Evolutionary conservation across 23 red algal species (phyloP).

Genomic region (Gracilaria caudata): DNA sequence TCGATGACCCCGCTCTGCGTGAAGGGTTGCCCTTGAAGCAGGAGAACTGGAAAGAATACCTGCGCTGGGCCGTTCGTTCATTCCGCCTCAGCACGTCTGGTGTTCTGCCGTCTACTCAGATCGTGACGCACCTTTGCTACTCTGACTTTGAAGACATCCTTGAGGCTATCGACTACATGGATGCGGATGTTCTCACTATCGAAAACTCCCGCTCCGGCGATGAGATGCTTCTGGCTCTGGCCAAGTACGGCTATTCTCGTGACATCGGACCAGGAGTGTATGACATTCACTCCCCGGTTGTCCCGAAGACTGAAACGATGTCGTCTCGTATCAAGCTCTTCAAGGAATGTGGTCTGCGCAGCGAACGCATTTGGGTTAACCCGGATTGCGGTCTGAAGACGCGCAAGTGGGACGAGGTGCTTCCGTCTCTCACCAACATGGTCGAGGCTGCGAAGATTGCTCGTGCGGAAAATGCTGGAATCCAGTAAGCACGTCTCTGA

Average conservation of each 20-base stretch:
- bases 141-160: conserved; percentile 92
- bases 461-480: conserved; percentile 20
- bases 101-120: conserved; percentile 67
- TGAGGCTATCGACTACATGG: conserved; percentile 79
- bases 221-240: conserved; percentile 78
- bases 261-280: conserved; percentile 93
- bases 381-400: conserved; percentile 96
- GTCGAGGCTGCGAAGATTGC: conserved; percentile 67
- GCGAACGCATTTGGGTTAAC: conserved; percentile 82
- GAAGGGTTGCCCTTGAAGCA: conserved; percentile 89
- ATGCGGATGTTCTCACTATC: conserved; percentile 91
- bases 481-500: neutral
- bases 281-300: conserved; percentile 88
- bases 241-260: conserved; percentile 71
- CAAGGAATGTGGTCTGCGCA: conserved; percentile 46
- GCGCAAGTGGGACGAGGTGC: conserved; percentile 73
- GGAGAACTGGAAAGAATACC: conserved; percentile 69
- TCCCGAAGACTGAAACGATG: conserved; percentile 66
- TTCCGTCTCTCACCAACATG: conserved; percentile 84
- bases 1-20: conserved; percentile 92
- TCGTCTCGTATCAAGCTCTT: conserved; percentile 46
- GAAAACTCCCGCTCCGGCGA: conserved; percentile 84
- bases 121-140: conserved; percentile 95
- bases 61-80: conserved; percentile 84
- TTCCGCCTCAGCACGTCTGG: conserved; percentile 84